Evolutionary conservation across 331 rosid species (phyloP).

Genomic region (Quercus lobata): DNA sequence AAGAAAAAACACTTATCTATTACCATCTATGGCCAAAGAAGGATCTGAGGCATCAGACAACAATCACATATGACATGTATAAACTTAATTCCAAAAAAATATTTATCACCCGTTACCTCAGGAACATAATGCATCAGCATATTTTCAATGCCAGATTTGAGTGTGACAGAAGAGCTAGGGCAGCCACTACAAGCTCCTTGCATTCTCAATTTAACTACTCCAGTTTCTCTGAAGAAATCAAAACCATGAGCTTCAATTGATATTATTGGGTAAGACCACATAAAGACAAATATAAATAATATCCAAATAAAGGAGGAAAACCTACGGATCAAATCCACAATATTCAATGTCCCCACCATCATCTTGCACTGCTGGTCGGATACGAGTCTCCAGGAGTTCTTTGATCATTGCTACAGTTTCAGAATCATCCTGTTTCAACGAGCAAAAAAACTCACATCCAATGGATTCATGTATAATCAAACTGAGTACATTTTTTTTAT

Average conservation of each 20-base stretch:
- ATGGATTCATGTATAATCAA: not conserved
- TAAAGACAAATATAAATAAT: not conserved
- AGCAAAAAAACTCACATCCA: not conserved
- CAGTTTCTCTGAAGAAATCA: constrained; percentile 65
- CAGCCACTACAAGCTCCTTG: constrained; percentile 99
- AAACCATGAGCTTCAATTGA: not conserved
- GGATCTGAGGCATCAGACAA: not conserved
- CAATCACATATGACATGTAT: constrained; percentile 9
- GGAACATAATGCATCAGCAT: constrained; percentile 99
- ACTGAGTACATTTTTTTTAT: not conserved
- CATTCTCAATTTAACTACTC: constrained; percentile 80
- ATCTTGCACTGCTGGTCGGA: constrained; percentile 89
- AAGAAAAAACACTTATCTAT: not conserved
- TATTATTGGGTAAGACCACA: not conserved
- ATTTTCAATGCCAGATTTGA: constrained; percentile 97
- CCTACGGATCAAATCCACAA: constrained; percentile 64
- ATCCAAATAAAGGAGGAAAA: constrained; percentile 16
- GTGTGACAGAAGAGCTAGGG: constrained; percentile 96
- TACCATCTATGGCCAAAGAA: not conserved
- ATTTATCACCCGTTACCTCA: constrained; percentile 55
- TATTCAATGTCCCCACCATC: constrained; percentile 95
- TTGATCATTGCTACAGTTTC: constrained; percentile 92
- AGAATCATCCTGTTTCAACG: constrained; percentile 69
- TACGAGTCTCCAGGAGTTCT: constrained; percentile 86
- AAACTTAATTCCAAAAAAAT: constrained; percentile 3